A percentile compares a stretch with the other conserved stretches of the same genome.
These are phyloP conservation scores for Magnusiomyces ingens DNA, from an alignment of 1,139 yeast species.

Conservation along the genomic window DNA sequence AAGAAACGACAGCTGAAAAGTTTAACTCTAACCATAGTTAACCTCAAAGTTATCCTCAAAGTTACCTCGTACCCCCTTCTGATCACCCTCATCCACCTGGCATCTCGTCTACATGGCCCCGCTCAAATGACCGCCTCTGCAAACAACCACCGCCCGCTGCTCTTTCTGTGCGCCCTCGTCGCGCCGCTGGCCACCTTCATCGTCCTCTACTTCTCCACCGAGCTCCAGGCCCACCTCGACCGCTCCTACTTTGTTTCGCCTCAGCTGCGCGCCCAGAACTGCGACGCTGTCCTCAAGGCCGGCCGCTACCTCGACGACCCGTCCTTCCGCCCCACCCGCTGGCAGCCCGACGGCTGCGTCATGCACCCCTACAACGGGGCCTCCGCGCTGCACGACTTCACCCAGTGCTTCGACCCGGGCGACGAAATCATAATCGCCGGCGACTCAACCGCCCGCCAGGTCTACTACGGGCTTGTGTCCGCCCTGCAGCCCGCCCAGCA, in stretches of 20 bases:
- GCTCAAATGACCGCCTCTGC: too few relatives aligned
- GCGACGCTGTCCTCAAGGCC: neutral
- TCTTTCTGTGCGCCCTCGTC: neutral
- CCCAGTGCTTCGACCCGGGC: neutral
- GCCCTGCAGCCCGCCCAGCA: neutral
- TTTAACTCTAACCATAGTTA: too few relatives aligned
- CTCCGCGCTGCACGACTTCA: neutral
- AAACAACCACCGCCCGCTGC: too few relatives aligned
- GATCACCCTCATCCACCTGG: too few relatives aligned
- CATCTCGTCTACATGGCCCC: too few relatives aligned
- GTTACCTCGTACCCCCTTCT: too few relatives aligned
- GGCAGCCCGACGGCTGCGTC: neutral
- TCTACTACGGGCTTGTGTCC: slow-evolving; percentile 14
- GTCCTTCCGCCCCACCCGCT: neutral
- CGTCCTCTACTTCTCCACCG: neutral
- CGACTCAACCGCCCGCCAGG: slow-evolving; percentile 18
- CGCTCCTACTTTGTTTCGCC: neutral
- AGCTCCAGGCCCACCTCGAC: neutral
- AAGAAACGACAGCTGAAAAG: too few relatives aligned
- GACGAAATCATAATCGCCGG: slow-evolving; percentile 4
- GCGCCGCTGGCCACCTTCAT: neutral
- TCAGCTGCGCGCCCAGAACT: neutral
- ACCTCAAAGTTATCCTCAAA: too few relatives aligned
- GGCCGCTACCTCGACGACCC: neutral
- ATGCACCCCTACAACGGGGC: neutral